Evolutionary conservation across 2,329 filamentous ascomycete genomes (phyloP).

Genomic region (Exserohilum turcica): DNA sequence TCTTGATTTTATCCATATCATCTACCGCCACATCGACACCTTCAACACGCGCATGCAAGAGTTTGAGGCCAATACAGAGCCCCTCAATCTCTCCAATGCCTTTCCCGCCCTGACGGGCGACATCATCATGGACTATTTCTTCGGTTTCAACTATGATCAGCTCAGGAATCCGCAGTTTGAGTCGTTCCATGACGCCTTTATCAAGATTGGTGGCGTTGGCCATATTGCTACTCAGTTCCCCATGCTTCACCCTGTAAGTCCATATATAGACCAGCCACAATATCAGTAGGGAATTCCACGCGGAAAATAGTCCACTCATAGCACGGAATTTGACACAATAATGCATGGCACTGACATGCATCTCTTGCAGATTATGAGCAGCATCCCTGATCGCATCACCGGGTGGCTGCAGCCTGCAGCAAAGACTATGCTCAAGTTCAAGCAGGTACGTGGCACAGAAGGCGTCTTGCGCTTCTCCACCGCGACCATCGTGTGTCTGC

Average conservation of each 20-base stretch:
- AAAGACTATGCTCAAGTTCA: constrained; percentile 40
- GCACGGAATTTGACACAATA: not conserved
- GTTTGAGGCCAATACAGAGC: constrained; percentile 37
- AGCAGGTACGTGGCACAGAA: constrained; percentile 25
- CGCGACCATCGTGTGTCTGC: not conserved
- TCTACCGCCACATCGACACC: constrained; percentile 43
- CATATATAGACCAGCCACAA: not conserved
- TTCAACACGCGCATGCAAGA: constrained; percentile 37
- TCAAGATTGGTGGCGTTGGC: constrained; percentile 37
- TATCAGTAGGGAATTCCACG: not conserved
- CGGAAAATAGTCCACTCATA: not conserved
- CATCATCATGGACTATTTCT: constrained; percentile 53
- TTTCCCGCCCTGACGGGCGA: constrained; percentile 53
- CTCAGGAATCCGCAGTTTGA: constrained; percentile 43
- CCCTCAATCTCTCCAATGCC: constrained; percentile 37
- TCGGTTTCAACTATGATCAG: constrained; percentile 43
- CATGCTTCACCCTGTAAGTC: constrained; percentile 34
- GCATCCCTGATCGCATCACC: constrained; percentile 37
- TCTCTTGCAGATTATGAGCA: constrained; percentile 38
- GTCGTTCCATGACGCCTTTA: constrained; percentile 44
- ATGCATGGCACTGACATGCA: not conserved
- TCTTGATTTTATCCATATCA: constrained; percentile 44
- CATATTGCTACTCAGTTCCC: constrained; percentile 45
- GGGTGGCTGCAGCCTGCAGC: constrained; percentile 41
- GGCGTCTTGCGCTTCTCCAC: too few relatives aligned